Evolutionary conservation across 2,329 filamentous ascomycete genomes (phyloP).

Genomic region (Aspergillus melleus): DNA sequence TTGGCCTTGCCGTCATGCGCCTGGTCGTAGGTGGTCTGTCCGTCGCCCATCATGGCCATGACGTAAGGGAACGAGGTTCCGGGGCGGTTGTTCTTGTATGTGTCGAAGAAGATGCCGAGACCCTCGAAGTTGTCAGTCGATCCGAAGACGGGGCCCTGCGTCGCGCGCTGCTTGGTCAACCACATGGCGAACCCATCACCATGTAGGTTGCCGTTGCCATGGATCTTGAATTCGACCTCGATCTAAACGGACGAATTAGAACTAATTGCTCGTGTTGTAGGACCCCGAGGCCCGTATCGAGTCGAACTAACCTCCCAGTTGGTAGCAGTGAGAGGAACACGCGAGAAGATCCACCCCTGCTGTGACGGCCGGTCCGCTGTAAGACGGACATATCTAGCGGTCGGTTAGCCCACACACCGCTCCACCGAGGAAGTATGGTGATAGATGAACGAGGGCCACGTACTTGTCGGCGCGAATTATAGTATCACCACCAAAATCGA

Average conservation of each 20-base stretch:
- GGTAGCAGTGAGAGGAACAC: slow-evolving; percentile 90
- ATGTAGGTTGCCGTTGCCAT: slow-evolving; percentile 83
- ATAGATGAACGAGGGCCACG: slow-evolving; percentile 4
- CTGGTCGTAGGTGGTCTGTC: slow-evolving; percentile 85
- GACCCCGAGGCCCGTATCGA: too few species aligned
- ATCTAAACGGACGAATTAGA: slow-evolving; percentile 54
- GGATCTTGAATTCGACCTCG: slow-evolving; percentile 91
- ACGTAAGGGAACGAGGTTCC: slow-evolving; percentile 95
- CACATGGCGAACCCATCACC: slow-evolving; percentile 98
- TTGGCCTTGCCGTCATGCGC: slow-evolving; percentile 90
- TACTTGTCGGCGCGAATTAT: slow-evolving; percentile 71
- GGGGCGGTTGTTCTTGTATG: slow-evolving; percentile 98
- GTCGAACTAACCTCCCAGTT: slow-evolving; percentile 78
- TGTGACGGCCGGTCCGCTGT: slow-evolving; percentile 89
- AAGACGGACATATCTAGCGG: slow-evolving; percentile 81
- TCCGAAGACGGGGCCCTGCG: slow-evolving; percentile 82
- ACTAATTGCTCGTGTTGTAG: not conserved
- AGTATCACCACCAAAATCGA: slow-evolving; percentile 96
- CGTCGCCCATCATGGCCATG: slow-evolving; percentile 97
- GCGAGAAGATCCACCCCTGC: slow-evolving; percentile 88
- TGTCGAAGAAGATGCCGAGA: slow-evolving; percentile 93
- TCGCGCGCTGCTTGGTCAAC: slow-evolving; percentile 89
- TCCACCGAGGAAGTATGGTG: not conserved
- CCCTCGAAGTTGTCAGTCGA: slow-evolving; percentile 87
- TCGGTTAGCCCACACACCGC: slow-evolving; percentile 2